These are phyloP conservation scores for Rhizoclosmatium sp. DNA, from an alignment of 192 early-diverging fungal genomes.

Conservation along the genomic window DNA sequence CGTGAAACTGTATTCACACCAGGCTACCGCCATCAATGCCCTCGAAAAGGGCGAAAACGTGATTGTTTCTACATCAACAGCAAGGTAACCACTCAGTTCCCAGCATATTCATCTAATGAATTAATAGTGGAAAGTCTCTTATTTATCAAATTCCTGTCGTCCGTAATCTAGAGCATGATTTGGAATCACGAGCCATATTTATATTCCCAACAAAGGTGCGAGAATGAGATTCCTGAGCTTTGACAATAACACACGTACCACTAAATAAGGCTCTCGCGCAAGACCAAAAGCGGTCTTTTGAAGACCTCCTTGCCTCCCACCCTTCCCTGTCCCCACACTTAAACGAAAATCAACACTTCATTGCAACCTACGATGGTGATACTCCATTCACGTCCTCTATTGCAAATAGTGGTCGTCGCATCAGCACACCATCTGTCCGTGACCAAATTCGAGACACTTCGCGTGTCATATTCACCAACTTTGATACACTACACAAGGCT, in stretches of 20 bases:
- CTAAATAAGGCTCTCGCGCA: conserved; percentile 72
- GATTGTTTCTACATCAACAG: conserved; percentile 76
- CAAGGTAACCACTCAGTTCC: conserved; percentile 54
- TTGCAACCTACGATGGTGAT: conserved; percentile 73
- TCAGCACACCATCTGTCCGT: conserved; percentile 34
- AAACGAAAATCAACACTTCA: conserved; percentile 20
- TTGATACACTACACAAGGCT: conserved; percentile 76
- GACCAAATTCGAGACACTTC: conserved; percentile 57
- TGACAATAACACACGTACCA: no score
- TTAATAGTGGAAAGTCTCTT: conserved; percentile 76
- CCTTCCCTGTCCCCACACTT: neutral
- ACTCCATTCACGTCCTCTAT: conserved; percentile 35
- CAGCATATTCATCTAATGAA: conserved; percentile 25
- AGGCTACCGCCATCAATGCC: conserved; percentile 68
- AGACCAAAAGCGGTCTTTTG: conserved; percentile 72
- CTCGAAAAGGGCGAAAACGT: conserved; percentile 59
- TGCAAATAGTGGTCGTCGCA: neutral
- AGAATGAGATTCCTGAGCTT: no score
- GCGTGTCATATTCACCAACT: conserved; percentile 80
- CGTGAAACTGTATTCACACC: conserved; percentile 71
- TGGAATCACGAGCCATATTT: conserved; percentile 55
- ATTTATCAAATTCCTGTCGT: conserved; percentile 79
- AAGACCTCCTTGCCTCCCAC: conserved; percentile 29
- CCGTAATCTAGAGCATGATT: conserved; percentile 55
- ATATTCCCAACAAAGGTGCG: conserved; percentile 80